These are phyloP conservation scores for Parasitella parasitica DNA, from an alignment of 371 early-diverging fungal genomes.

Conservation along the genomic window DNA sequence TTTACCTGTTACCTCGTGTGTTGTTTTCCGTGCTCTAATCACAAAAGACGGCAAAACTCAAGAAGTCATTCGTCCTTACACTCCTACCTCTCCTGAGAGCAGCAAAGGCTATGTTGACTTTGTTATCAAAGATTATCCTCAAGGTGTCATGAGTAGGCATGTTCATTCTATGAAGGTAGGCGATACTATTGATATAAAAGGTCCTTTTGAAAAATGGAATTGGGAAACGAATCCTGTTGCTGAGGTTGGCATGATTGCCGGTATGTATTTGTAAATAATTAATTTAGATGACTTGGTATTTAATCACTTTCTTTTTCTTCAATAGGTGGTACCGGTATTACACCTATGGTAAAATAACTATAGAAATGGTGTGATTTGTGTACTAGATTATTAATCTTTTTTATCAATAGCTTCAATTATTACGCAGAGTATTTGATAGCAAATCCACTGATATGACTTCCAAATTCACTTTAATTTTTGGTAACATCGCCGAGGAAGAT, in stretches of 20 bases:
- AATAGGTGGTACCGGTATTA: conserved; percentile 88
- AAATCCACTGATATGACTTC: conserved; percentile 70
- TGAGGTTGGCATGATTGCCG: conserved; percentile 79
- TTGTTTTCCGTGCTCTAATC: conserved; percentile 61
- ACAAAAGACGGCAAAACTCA: conserved; percentile 54
- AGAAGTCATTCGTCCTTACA: conserved; percentile 87
- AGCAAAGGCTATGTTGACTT: conserved; percentile 81
- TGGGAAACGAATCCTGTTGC: conserved; percentile 75
- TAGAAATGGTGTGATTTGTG: conserved; percentile 8
- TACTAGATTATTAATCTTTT: neutral
- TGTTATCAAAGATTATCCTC: conserved; percentile 78
- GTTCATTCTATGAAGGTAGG: conserved; percentile 80
- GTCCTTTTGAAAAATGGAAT: conserved; percentile 85
- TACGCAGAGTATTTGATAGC: conserved; percentile 65
- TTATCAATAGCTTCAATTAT: conserved; percentile 46
- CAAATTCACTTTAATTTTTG: conserved; percentile 83
- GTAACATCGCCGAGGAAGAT: conserved; percentile 82
- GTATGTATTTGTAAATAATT: neutral
- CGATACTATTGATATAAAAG: conserved; percentile 85
- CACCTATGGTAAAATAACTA: conserved; percentile 69
- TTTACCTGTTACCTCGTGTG: conserved; percentile 79
- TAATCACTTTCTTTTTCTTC: neutral
- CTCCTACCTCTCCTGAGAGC: conserved; percentile 78
- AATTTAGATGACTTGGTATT: neutral
- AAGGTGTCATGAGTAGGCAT: conserved; percentile 80